Base-by-base conservation (phyloP, 768 basidiomycete genomes). In the Termitomyces titanicus region DNA sequence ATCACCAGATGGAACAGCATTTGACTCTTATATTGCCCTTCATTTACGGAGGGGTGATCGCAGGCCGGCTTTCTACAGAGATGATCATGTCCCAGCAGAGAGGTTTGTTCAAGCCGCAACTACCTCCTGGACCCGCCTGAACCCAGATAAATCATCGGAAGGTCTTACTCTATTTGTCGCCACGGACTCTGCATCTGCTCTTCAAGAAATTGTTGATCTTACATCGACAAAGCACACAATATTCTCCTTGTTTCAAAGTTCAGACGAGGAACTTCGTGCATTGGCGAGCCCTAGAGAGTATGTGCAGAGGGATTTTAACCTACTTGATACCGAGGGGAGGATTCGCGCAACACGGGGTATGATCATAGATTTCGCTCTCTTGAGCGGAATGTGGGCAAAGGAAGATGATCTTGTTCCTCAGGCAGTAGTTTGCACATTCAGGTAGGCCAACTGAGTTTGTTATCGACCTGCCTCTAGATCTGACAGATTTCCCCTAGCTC, bases 31-130 rank as follows among this genome's bases (percentile, higher is more conserved):
- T 64, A 62, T 83, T 40, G 74, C 77, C n/a, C 72, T 83, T 12
- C 85, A 89, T 65, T 75, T 88, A 55, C 82, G 86, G 33, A 77
- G 79, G 42, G 86, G 86, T 13, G 86, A 88, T 68, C 73, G 77
- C 6, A 67, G 71, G 46, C 75, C 81, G 12, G 57, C 64, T 10
- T 80, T 79, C 5, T 81, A 73, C 61, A 63, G 68, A 31, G 66
- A 71, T 43, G 60, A 69, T 5, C 74, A 79, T 63, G 73, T 89
- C 15, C 82, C 85, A 1, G 60, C 79, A 24, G 59, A 72, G 35
- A 75, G 81, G 40, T 89, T 74, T 61, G 66, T 77, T 22, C 59
- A 75, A 17, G 78, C 76, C 17, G 74, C 76, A 2, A 64, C 66
- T 24, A 64, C 71, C 22, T 71, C 76, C 0, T 81, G 80, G 78